Evolutionary conservation across 805 yeast species (phyloP), one percentile per base, ranked within the genome.

Genomic region (Pichia occidentalis): DNA sequence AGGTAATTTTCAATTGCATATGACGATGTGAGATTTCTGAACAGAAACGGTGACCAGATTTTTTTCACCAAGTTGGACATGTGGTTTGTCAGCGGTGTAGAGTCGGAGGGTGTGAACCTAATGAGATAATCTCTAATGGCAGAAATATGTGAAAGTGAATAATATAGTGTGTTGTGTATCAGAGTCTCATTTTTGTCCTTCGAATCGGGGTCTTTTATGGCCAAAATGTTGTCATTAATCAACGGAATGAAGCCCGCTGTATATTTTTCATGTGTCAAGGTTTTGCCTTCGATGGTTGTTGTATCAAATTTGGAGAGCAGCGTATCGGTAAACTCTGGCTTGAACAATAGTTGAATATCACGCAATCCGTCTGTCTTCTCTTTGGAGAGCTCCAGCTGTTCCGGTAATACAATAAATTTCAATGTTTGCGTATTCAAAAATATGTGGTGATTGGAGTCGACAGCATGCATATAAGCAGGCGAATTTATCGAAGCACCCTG

Each of bases 401-500:
- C 86, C 0, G 95, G 95, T n/a, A 84, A 56, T 4, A 71, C 56
- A 49, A 72, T 80, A 19, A 71, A 65, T 38, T 67, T 71, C 32
- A 65, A 52, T 2, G 69, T 71, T 11, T 54, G 51, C 37, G 84
- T 62, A 50, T 72, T 79, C 34, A 84, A 64, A 50, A 63, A 84
- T 1, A 81, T 68, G 53, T 75, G 83, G 51, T 80, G 88, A 47
- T 70, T 67, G 4, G 66, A 71, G 40, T 76, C 68, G 14, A 84
- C 64, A 2, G 86, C 70, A 54, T 85, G 95, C 12, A 63, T 52
- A 49, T 75, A 80, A 0, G 88, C 87, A 17, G 77, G 77, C 0
- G 88, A 73, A n/a, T 70, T 54, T 40, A 58, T 62, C 1, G 76
- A 71, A 18, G 86, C 65, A 1, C 95, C 95, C 47, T 77, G 80